These are phyloP conservation scores for Myriosclerotinia curreyana DNA, from an alignment of 2,329 filamentous ascomycete genomes.

Conservation along the genomic window DNA sequence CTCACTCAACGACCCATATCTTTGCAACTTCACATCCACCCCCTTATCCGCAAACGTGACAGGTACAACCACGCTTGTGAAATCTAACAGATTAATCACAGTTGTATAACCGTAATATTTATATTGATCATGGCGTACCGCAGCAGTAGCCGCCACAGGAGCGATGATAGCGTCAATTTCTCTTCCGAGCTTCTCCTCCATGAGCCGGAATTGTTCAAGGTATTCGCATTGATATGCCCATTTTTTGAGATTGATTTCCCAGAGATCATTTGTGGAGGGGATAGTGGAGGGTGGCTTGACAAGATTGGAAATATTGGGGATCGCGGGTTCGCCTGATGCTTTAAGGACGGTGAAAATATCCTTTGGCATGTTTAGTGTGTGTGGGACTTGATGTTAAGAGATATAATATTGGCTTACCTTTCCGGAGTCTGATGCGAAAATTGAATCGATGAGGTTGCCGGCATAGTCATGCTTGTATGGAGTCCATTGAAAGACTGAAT, in stretches of 20 bases:
- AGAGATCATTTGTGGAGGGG: constrained; percentile 33
- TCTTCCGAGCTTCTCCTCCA: constrained; percentile 33
- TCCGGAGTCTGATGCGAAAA: constrained; percentile 36
- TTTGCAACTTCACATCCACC: constrained; percentile 36
- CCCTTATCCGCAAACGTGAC: constrained; percentile 44
- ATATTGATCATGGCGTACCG: constrained; percentile 35
- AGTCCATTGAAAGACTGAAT: constrained; percentile 47
- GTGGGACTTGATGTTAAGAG: neutral
- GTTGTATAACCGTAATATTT: constrained; percentile 33
- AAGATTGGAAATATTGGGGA: constrained; percentile 38
- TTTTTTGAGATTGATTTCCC: constrained; percentile 32
- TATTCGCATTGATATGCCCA: constrained; percentile 39
- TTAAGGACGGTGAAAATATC: constrained; percentile 30
- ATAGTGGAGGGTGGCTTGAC: constrained; percentile 29
- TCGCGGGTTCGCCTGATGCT: constrained; percentile 40
- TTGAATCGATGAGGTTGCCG: constrained; percentile 30
- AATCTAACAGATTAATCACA: constrained; percentile 35
- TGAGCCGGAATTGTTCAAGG: constrained; percentile 38
- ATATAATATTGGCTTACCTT: constrained; percentile 3
- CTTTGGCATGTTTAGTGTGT: neutral
- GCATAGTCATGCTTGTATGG: constrained; percentile 39
- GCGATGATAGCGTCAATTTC: constrained; percentile 40
- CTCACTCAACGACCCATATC: constrained; percentile 29
- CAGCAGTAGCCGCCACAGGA: constrained; percentile 39
- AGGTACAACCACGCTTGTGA: constrained; percentile 44